Evolutionary conservation across 1,139 yeast species (phyloP).

Genomic region (Kodamaea alishanica): DNA sequence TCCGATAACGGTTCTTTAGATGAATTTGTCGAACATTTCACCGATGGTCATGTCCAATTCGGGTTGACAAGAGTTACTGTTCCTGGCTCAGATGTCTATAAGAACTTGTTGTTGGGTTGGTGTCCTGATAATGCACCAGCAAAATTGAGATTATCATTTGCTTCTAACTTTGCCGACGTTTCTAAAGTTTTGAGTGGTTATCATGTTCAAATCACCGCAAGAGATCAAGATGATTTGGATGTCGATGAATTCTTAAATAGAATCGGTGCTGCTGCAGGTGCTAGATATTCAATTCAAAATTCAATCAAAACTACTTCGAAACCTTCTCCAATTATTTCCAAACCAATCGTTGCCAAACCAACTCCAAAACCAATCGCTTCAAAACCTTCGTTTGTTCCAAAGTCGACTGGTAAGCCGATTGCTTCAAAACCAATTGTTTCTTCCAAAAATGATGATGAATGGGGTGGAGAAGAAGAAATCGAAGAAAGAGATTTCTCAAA

Average conservation of each 20-base stretch:
- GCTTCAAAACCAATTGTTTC: slow-evolving; percentile 23
- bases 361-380: slow-evolving; percentile 21
- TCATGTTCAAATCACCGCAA: slow-evolving; percentile 95
- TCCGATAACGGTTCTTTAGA: slow-evolving; percentile 63
- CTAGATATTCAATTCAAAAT: slow-evolving; percentile 74
- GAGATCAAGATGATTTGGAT: slow-evolving; percentile 86
- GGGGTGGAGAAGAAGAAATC: slow-evolving; percentile 62
- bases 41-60: slow-evolving; percentile 85
- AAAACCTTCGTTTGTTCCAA: slow-evolving; percentile 33
- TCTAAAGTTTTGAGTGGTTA: slow-evolving; percentile 71
- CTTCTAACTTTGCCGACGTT: slow-evolving; percentile 71
- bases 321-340: slow-evolving; percentile 10
- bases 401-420: slow-evolving; percentile 41
- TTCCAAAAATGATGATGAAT: slow-evolving; percentile 56
- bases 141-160: slow-evolving; percentile 69
- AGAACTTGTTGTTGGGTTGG: slow-evolving; percentile 88
- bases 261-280: slow-evolving; percentile 91
- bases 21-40: slow-evolving; percentile 78
- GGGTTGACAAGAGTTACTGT: slow-evolving; percentile 87
- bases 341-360: slow-evolving; percentile 21
- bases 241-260: slow-evolving; percentile 70
- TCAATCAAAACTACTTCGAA: slow-evolving; percentile 7
- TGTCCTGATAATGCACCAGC: slow-evolving; percentile 85
- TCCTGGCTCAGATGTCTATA: slow-evolving; percentile 84
- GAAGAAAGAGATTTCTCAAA: slow-evolving; percentile 66